Evolutionary conservation across 495 filamentous ascomycete species (phyloP).

Genomic region (Cercophora scortea): DNA sequence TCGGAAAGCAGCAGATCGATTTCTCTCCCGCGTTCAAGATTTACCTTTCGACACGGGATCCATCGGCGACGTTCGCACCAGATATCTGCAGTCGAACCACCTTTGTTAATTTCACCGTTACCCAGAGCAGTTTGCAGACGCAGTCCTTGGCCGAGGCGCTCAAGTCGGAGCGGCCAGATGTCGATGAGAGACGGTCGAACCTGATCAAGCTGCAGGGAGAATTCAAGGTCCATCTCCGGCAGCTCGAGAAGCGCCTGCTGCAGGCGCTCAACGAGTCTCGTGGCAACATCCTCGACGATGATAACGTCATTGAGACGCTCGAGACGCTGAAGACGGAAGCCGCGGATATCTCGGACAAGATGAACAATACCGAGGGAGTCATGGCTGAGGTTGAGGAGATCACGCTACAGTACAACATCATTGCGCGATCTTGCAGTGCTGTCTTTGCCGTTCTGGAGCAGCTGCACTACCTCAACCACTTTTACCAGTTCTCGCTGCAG

Average conservation of each 20-base stretch:
- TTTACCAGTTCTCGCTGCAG: slow-evolving; percentile 98
- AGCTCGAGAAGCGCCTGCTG: slow-evolving; percentile 90
- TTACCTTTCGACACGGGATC: slow-evolving; percentile 91
- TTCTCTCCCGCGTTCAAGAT: slow-evolving; percentile 96
- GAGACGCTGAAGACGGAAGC: slow-evolving; percentile 98
- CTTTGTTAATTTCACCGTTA: slow-evolving; percentile 99
- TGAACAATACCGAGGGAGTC: slow-evolving; percentile 91
- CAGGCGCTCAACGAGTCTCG: slow-evolving; percentile 95
- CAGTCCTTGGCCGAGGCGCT: slow-evolving; percentile 95
- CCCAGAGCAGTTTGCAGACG: slow-evolving; percentile 95
- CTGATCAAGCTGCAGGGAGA: slow-evolving; percentile 97
- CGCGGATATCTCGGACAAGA: slow-evolving; percentile 90
- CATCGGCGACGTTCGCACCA: slow-evolving; percentile 91
- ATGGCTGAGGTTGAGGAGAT: slow-evolving; percentile 96
- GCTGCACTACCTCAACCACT: slow-evolving; percentile 96
- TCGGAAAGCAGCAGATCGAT: slow-evolving; percentile 98
- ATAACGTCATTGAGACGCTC: slow-evolving; percentile 94
- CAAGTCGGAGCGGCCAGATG: slow-evolving; percentile 94
- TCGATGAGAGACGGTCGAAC: slow-evolving; percentile 93
- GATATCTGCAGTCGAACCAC: slow-evolving; percentile 98
- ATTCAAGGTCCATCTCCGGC: slow-evolving; percentile 92
- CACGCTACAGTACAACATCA: slow-evolving; percentile 84
- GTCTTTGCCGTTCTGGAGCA: slow-evolving; percentile 96
- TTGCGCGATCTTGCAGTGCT: slow-evolving; percentile 89
- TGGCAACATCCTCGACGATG: slow-evolving; percentile 97